Evolutionary conservation across 805 yeast species (phyloP).

Genomic region (Cyberlindnera maritima): DNA sequence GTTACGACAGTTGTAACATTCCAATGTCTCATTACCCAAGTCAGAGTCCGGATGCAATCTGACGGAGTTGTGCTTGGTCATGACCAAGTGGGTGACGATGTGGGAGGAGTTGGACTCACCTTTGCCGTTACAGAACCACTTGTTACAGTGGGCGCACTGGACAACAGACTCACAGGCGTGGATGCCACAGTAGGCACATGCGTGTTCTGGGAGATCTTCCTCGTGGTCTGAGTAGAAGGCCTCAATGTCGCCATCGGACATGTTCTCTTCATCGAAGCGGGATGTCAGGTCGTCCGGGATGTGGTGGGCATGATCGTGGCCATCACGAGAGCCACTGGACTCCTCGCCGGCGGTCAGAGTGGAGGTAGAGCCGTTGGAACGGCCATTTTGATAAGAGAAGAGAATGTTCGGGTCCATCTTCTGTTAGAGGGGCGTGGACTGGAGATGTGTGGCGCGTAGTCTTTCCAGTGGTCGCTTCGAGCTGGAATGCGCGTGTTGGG

Average conservation of each 20-base stretch:
- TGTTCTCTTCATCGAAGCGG: slow-evolving; percentile 3
- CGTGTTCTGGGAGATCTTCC: slow-evolving; percentile 36
- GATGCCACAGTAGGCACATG: slow-evolving; percentile 73
- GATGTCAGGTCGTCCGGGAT: slow-evolving; percentile 5
- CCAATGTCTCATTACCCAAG: slow-evolving; percentile 81
- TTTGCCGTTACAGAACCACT: slow-evolving; percentile 88
- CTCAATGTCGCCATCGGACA: slow-evolving; percentile 16
- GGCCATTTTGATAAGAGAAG: slow-evolving; percentile 16
- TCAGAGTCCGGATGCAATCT: slow-evolving; percentile 77
- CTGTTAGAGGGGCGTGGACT: neutral
- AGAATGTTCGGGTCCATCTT: slow-evolving; percentile 26
- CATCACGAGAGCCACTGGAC: neutral
- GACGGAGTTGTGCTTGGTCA: slow-evolving; percentile 73
- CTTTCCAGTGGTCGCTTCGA: no score
- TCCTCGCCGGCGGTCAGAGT: neutral
- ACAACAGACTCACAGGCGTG: slow-evolving; percentile 63
- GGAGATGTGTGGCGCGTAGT: no score
- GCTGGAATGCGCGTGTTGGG: no score
- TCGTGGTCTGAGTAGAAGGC: slow-evolving; percentile 19
- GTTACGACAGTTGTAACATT: slow-evolving; percentile 88
- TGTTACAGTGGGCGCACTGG: slow-evolving; percentile 70
- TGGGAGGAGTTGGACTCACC: slow-evolving; percentile 56
- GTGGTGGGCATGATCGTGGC: neutral
- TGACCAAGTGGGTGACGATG: slow-evolving; percentile 79
- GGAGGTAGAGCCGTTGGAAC: neutral